Percentiles rank a stretch among this genome's conserved stretches.
These are phyloP conservation scores for Tetrapisispora phaffii DNA, from an alignment of 805 yeast species.

Conservation along the genomic window DNA sequence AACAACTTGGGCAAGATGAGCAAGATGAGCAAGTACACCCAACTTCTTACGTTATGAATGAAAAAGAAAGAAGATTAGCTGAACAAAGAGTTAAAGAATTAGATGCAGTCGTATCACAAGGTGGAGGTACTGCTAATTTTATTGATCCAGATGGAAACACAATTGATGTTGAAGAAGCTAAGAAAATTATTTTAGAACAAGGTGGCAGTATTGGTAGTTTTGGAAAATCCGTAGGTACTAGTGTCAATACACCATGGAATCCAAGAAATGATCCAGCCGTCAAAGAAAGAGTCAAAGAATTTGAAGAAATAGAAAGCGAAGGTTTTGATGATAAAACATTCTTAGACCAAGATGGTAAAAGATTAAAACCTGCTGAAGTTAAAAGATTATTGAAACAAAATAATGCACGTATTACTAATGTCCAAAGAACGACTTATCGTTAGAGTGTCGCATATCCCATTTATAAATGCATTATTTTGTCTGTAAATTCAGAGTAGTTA, in stretches of 20 bases:
- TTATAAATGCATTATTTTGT: too few relatives aligned
- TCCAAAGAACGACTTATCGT: constrained; percentile 1
- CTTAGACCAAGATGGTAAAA: constrained; percentile 4
- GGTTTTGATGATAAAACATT: constrained; percentile 2
- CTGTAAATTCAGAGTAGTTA: too few relatives aligned
- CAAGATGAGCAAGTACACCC: not conserved
- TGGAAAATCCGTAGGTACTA: not conserved
- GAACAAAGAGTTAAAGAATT: constrained; percentile 8
- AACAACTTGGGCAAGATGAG: not conserved
- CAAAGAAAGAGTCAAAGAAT: constrained; percentile 2
- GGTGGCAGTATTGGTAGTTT: constrained; percentile 14
- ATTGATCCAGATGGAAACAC: constrained; percentile 32
- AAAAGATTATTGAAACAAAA: constrained; percentile 4
- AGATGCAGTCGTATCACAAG: constrained; percentile 18
- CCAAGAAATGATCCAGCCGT: constrained; percentile 2
- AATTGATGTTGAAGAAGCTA: constrained; percentile 28
- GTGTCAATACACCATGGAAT: not conserved
- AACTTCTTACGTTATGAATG: constrained; percentile 1
- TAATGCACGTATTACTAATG: constrained; percentile 3
- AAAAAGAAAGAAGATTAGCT: constrained; percentile 5
- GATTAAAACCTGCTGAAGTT: constrained; percentile 3
- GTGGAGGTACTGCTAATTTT: constrained; percentile 24
- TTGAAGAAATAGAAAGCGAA: constrained; percentile 1
- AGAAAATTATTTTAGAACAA: constrained; percentile 18
- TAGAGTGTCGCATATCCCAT: too few relatives aligned